Conservation (phyloP, 352 stramenopile genomes). For the Thraustotheca clavata region DNA sequence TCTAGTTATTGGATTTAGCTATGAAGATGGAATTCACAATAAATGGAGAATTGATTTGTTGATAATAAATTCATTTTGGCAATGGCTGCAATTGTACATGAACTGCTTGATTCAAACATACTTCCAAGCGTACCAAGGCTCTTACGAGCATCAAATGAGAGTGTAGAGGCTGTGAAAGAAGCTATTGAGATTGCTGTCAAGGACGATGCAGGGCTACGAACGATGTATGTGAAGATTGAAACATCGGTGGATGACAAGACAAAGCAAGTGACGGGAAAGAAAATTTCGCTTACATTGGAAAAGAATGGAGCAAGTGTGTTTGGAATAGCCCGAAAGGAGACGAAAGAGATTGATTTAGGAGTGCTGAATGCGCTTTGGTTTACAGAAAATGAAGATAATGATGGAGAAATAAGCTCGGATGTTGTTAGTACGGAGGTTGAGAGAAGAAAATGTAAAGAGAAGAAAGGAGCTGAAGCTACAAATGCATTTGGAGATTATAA, state of each 20-base stretch:
- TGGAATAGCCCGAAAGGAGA: background rate
- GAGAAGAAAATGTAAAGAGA: background rate
- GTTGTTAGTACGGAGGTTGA: background rate
- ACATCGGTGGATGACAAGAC: conserved; percentile 1
- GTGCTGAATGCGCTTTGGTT: conserved; percentile 14
- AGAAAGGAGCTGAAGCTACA: conserved; percentile 11
- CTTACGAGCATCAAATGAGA: background rate
- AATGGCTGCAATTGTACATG: conserved; percentile 4
- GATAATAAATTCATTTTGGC: conserved; percentile 2
- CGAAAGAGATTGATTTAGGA: conserved; percentile 2
- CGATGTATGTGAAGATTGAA: background rate
- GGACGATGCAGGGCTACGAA: background rate
- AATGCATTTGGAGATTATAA: conserved; percentile 13
- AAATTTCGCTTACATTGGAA: background rate
- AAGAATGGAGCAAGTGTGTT: background rate
- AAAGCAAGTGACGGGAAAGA: conserved; percentile 6
- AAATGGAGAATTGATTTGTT: background rate
- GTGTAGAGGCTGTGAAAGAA: background rate
- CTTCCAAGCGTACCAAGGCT: conserved; percentile 2
- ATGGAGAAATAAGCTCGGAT: background rate
- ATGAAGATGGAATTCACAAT: background rate
- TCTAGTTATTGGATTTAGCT: background rate
- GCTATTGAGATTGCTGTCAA: background rate
- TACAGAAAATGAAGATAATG: background rate
- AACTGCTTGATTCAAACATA: conserved; percentile 10